Evolutionary conservation across 805 yeast species (phyloP).

Genomic region (Saccharomycopsis guyanensis): DNA sequence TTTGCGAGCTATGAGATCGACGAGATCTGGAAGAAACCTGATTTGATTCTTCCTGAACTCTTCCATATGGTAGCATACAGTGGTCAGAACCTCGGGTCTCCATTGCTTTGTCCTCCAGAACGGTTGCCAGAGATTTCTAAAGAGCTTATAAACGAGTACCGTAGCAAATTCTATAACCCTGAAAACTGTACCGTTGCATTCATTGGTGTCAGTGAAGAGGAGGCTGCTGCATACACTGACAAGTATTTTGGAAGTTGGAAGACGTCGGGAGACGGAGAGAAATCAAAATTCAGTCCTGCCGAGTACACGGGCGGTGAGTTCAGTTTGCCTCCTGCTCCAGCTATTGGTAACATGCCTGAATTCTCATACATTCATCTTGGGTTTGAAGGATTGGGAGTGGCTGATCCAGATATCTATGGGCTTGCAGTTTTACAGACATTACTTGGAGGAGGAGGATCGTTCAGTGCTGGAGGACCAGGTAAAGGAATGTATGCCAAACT

Average conservation of each 20-base stretch:
- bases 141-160: conserved; percentile 36
- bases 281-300: conserved; percentile 32
- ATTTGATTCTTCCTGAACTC: conserved; percentile 81
- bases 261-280: conserved; percentile 23
- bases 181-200: conserved; percentile 78
- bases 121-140: conserved; percentile 46
- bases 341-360: conserved; percentile 65
- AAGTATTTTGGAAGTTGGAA: conserved; percentile 59
- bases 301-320: conserved; percentile 54
- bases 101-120: conserved; percentile 74
- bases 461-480: conserved; percentile 98
- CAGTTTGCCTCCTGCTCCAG: conserved; percentile 42
- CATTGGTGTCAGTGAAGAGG: conserved; percentile 71
- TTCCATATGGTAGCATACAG: conserved; percentile 76
- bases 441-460: conserved; percentile 95
- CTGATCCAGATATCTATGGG: conserved; percentile 82
- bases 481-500: conserved; percentile 96
- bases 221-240: conserved; percentile 57
- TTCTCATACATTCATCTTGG: conserved; percentile 80
- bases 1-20: conserved; percentile 76
- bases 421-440: conserved; percentile 83
- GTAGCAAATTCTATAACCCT: conserved; percentile 64
- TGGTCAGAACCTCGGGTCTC: conserved; percentile 72
- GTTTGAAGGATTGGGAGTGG: conserved; percentile 79
- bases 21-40: conserved; percentile 79